These are phyloP conservation scores for Ogataea methylovora DNA, from an alignment of 805 yeast species.

Conservation along the genomic window DNA sequence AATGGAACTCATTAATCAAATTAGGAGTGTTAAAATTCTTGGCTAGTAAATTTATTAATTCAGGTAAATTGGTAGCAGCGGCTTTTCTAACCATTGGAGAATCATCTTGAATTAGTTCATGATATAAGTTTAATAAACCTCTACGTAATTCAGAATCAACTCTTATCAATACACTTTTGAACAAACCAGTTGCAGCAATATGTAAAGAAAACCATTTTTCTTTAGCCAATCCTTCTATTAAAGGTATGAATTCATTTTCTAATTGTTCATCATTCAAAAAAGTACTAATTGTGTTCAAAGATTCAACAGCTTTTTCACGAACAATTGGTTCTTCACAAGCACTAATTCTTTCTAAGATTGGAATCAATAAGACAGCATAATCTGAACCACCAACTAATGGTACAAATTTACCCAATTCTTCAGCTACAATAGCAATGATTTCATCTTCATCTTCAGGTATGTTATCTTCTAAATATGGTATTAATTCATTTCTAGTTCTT, in stretches of 20 bases:
- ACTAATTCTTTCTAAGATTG: conserved; percentile 76
- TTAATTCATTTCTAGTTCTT: conserved; percentile 79
- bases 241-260: conserved; percentile 58
- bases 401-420: conserved; percentile 79
- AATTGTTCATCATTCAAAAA: conserved; percentile 60
- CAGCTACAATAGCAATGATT: conserved; percentile 88
- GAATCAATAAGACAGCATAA: conserved; percentile 49
- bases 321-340: conserved; percentile 95
- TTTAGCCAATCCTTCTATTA: conserved; percentile 69
- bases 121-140: conserved; percentile 58
- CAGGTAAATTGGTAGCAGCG: conserved; percentile 81
- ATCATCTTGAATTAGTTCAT: conserved; percentile 75
- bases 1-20: conserved; percentile 50
- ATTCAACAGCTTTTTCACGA: conserved; percentile 87
- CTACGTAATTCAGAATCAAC: conserved; percentile 49
- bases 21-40: conserved; percentile 26
- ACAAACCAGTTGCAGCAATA: conserved; percentile 87
- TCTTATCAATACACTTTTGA: conserved; percentile 56
- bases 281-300: conserved; percentile 63
- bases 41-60: conserved; percentile 51
- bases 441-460: conserved; percentile 98
- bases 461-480: conserved; percentile 84
- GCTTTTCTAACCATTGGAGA: conserved; percentile 98
- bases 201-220: conserved; percentile 94
- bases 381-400: conserved; percentile 83